A percentile compares a stretch with the other conserved stretches of the same genome.
These are phyloP conservation scores for Leptomonas seymouri DNA, from an alignment of 208 protist species.

Conservation along the genomic window DNA sequence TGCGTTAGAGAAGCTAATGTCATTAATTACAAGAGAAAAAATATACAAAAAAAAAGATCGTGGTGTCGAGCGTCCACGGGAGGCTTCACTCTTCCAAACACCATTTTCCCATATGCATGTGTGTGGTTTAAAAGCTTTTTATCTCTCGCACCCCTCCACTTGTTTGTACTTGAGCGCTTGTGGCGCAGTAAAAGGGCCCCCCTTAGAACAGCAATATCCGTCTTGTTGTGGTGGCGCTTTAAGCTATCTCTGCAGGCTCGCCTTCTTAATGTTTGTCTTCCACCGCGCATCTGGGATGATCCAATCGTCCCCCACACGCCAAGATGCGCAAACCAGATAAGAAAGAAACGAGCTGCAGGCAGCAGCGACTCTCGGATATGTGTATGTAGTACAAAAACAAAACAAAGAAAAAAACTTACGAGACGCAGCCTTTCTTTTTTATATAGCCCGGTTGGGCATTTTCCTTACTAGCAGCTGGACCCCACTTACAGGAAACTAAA, in stretches of 20 bases:
- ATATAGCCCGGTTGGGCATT: background rate
- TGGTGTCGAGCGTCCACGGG: conserved; percentile 1
- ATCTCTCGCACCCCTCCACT: background rate
- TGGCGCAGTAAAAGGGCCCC: too few relatives aligned
- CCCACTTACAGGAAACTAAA: background rate
- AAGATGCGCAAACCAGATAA: conserved; percentile 9
- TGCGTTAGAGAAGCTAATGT: conserved; percentile 23
- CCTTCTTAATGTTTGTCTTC: background rate
- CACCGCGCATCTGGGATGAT: conserved; percentile 10
- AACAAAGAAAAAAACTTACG: conserved; percentile 14
- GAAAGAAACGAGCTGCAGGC: conserved; percentile 7
- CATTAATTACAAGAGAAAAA: conserved; percentile 25
- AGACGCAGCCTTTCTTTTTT: conserved; percentile 30
- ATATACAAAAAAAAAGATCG: conserved; percentile 27
- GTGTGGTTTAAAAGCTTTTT: conserved; percentile 10
- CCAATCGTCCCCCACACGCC: conserved; percentile 13
- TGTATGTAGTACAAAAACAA: conserved; percentile 10
- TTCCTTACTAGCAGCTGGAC: conserved; percentile 15
- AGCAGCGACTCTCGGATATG: background rate
- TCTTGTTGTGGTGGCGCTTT: background rate
- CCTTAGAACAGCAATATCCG: too few relatives aligned
- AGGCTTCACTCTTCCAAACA: conserved; percentile 1
- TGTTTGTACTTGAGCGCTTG: background rate
- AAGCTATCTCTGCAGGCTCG: background rate
- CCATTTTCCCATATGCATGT: background rate